phyloP scores from a whole-genome alignment of 129 eudicot species.

The Ambrosia artemisiifolia region DNA sequence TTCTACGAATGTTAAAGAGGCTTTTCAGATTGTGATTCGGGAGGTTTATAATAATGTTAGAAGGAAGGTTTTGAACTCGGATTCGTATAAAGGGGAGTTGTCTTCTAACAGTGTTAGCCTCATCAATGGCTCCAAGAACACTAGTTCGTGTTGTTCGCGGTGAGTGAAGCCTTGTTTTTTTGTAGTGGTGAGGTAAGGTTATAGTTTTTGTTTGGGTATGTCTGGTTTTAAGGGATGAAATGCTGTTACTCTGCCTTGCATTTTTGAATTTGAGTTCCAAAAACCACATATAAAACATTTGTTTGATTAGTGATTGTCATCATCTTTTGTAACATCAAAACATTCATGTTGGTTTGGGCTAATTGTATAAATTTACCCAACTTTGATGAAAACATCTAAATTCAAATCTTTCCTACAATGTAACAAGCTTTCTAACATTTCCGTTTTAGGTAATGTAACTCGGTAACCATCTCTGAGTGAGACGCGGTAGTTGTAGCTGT shows the following conservation, averaged over 20 bases:
- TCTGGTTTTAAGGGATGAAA: conserved; percentile 14
- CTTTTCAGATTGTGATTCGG: conserved; percentile 78
- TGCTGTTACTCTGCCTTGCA: background rate
- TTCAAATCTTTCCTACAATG: no score
- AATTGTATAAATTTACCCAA: no score
- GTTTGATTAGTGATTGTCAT: background rate
- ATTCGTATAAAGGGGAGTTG: conserved; percentile 74
- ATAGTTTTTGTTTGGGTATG: background rate
- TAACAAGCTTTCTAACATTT: no score
- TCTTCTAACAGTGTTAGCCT: conserved; percentile 69
- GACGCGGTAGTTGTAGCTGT: no score
- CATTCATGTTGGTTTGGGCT: background rate
- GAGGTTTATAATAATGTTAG: conserved; percentile 61
- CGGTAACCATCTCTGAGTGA: no score
- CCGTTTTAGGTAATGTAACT: no score
- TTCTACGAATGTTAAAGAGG: conserved; percentile 65
- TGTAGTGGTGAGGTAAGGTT: conserved; percentile 7
- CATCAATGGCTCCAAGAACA: conserved; percentile 40
- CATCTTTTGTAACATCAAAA: background rate
- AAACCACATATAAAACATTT: conserved; percentile 9
- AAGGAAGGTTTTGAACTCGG: conserved; percentile 71
- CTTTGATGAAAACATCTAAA: no score
- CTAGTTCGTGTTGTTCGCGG: conserved; percentile 52
- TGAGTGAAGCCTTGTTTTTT: conserved; percentile 26
- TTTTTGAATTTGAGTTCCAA: conserved; percentile 5